Evolutionary conservation across 441 rosid genomes (phyloP).

Genomic region (Adansonia rubrostipa): DNA sequence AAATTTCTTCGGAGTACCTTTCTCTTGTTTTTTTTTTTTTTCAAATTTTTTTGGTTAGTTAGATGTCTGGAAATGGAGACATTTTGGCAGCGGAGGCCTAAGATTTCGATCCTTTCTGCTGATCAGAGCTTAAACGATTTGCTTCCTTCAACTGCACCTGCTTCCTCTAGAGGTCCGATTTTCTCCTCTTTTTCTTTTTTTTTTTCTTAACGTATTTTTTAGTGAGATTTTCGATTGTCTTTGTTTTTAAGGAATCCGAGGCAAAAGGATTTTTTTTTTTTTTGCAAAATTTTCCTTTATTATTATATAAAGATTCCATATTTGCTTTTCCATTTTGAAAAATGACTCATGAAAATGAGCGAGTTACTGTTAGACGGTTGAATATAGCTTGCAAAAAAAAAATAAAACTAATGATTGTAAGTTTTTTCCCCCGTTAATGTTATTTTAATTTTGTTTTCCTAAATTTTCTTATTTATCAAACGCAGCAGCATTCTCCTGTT

Average conservation of each 20-base stretch:
- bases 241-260: conserved; percentile 23
- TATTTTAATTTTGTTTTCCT: conserved; percentile 1
- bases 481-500: conserved; percentile 8
- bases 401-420: too few relatives aligned
- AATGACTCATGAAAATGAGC: not conserved
- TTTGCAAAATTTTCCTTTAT: not conserved
- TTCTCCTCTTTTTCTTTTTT: not conserved
- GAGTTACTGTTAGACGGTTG: not conserved
- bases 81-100: conserved; percentile 42
- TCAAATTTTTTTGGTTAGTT: not conserved
- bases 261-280: not conserved
- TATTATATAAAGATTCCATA: not conserved
- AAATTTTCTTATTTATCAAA: conserved; percentile 31
- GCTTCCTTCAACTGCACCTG: conserved; percentile 27
- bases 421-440: too few relatives aligned
- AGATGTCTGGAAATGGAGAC: conserved; percentile 57
- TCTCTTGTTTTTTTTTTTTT: not conserved
- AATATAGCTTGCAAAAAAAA: not conserved
- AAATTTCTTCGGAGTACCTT: conserved; percentile 34
- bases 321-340: conserved; percentile 1
- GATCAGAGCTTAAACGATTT: conserved; percentile 40
- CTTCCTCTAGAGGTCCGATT: conserved; percentile 43
- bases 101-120: conserved; percentile 18
- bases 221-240: conserved; percentile 18
- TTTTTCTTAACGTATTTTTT: not conserved